phyloP scores from a whole-genome alignment of 2,329 filamentous ascomycete genomes.

The Colletotrichum aenigma region DNA sequence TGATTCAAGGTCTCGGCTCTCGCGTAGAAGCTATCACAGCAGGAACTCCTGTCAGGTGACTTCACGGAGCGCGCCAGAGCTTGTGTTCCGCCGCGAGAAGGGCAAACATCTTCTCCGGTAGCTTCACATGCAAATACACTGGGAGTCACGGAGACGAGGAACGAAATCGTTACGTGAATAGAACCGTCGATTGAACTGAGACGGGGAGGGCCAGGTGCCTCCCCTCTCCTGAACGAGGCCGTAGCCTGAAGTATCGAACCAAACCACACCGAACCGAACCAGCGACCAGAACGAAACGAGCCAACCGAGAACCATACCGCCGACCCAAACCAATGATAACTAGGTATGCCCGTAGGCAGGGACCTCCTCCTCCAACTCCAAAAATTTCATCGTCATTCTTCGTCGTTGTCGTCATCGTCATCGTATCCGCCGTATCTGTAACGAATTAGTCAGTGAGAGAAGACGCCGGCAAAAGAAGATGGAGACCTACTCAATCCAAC shows the following conservation, averaged over 20 bases:
- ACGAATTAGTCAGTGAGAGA: neutral
- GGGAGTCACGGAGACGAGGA: neutral
- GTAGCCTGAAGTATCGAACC: neutral
- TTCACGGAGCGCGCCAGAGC: neutral
- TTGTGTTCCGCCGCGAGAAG: neutral
- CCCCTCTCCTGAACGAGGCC: neutral
- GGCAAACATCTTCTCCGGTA: neutral
- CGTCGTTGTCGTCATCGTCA: neutral
- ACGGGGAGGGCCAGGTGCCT: neutral
- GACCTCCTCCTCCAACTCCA: neutral
- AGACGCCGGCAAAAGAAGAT: too few relatives aligned
- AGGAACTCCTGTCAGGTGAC: neutral
- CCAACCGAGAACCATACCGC: neutral
- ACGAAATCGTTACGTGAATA: neutral
- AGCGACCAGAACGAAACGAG: neutral
- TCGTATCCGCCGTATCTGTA: neutral
- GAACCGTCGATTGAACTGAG: neutral
- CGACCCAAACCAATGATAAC: neutral
- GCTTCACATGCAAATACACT: neutral
- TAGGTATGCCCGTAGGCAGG: slow-evolving; percentile 13
- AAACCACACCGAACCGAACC: neutral
- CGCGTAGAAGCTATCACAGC: neutral
- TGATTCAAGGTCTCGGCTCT: neutral
- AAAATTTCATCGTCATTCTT: neutral
- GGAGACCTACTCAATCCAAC: too few relatives aligned